phyloP scores from a whole-genome alignment of 2,329 filamentous ascomycete species.

The Colletotrichum limetticola region DNA sequence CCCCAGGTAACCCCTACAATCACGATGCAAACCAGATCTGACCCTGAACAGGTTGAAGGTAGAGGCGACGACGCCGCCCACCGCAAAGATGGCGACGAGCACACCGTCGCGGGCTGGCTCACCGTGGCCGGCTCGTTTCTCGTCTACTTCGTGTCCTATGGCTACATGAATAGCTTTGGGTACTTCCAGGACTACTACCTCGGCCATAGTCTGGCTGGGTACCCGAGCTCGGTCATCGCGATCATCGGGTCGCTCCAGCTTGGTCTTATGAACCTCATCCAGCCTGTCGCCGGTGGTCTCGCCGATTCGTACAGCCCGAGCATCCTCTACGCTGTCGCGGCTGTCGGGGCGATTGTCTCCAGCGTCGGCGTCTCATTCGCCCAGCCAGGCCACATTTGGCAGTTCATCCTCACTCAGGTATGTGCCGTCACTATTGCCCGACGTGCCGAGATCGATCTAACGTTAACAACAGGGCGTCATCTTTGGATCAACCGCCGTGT shows the following conservation, averaged over 20 bases:
- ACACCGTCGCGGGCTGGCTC: conserved; percentile 22
- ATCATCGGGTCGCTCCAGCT: conserved; percentile 57
- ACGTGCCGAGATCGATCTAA: conserved; percentile 34
- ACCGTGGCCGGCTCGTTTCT: conserved; percentile 27
- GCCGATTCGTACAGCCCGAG: conserved; percentile 45
- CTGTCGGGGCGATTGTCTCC: conserved; percentile 7
- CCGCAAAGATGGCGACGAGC: neutral
- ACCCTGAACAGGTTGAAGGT: neutral
- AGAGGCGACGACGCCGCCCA: neutral
- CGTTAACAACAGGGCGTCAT: conserved; percentile 46
- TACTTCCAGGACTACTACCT: conserved; percentile 58
- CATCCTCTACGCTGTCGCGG: conserved; percentile 10
- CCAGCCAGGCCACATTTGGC: conserved; percentile 42
- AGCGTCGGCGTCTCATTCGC: conserved; percentile 23
- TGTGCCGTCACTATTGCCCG: conserved; percentile 40
- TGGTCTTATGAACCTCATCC: conserved; percentile 51
- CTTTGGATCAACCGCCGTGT: conserved; percentile 17
- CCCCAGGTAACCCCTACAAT: neutral
- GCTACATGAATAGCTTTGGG: conserved; percentile 54
- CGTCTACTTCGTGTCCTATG: conserved; percentile 35
- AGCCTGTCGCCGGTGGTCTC: conserved; percentile 51
- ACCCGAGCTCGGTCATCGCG: conserved; percentile 51
- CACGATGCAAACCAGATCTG: conserved; percentile 1
- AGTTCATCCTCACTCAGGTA: conserved; percentile 48
- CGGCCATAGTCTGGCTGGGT: conserved; percentile 43